Evolutionary conservation across 2,329 filamentous ascomycete genomes (phyloP).

Genomic region (Paracamarosporium sp.): DNA sequence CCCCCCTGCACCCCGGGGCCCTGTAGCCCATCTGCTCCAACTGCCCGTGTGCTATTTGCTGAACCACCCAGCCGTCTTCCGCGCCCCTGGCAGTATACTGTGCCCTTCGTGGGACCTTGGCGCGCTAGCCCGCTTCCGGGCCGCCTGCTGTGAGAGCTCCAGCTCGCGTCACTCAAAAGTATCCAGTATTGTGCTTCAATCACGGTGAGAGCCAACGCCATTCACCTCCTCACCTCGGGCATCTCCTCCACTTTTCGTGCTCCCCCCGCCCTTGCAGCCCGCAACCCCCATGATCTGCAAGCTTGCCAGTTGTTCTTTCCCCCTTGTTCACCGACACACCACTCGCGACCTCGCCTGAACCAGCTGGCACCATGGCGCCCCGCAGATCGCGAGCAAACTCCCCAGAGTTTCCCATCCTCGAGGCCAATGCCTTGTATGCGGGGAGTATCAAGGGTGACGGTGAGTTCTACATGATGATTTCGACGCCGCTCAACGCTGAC

Average conservation of each 20-base stretch:
- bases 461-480: slow-evolving; percentile 49
- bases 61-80: slow-evolving; percentile 10
- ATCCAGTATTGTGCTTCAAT: slow-evolving; percentile 25
- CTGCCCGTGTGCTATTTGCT: slow-evolving; percentile 15
- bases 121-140: slow-evolving; percentile 13
- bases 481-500: slow-evolving; percentile 25
- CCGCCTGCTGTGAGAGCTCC: slow-evolving; percentile 20
- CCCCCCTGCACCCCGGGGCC: not conserved
- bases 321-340: slow-evolving; percentile 36
- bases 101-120: slow-evolving; percentile 17
- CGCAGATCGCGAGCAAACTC: slow-evolving; percentile 36
- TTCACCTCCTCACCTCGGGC: slow-evolving; percentile 34
- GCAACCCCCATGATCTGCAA: slow-evolving; percentile 30
- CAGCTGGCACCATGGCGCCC: slow-evolving; percentile 39
- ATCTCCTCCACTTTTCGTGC: slow-evolving; percentile 19
- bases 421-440: slow-evolving; percentile 64
- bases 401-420: slow-evolving; percentile 63
- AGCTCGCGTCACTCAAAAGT: slow-evolving; percentile 39
- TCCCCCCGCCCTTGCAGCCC: slow-evolving; percentile 13
- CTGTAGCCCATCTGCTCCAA: not conserved
- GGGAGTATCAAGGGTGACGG: slow-evolving; percentile 67
- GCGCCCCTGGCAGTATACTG: slow-evolving; percentile 2
- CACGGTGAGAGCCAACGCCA: slow-evolving; percentile 26
- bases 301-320: slow-evolving; percentile 33
- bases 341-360: slow-evolving; percentile 33